phyloP scores from a whole-genome alignment of 1,284 basidiomycete species.

The Thecaphora thlaspeos region DNA sequence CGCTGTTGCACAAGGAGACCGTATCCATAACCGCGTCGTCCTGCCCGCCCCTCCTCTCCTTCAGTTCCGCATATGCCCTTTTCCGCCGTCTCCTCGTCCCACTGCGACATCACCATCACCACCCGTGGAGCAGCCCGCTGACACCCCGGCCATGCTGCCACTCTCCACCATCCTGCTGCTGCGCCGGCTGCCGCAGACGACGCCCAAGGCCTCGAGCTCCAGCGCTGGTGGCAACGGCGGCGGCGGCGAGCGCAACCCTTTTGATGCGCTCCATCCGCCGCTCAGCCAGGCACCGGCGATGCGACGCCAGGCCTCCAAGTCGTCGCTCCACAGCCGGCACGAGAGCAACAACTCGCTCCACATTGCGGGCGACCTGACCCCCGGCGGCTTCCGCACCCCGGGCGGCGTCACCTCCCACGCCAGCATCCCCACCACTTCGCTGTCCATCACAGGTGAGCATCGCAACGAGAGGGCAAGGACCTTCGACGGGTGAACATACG shows the following conservation, averaged over 20 bases:
- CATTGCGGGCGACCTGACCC: conserved; percentile 21
- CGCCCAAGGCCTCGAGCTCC: conserved; percentile 42
- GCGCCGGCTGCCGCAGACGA: conserved; percentile 20
- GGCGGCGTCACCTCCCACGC: conserved; percentile 47
- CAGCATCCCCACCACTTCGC: conserved; percentile 45
- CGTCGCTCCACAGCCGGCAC: conserved; percentile 32
- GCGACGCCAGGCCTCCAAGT: conserved; percentile 24
- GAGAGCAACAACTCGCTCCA: conserved; percentile 9
- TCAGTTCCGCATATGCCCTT: background rate
- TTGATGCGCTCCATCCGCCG: conserved; percentile 31
- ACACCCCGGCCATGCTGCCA: background rate
- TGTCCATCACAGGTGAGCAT: conserved; percentile 38
- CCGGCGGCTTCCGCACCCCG: conserved; percentile 44
- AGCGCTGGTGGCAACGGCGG: conserved; percentile 26
- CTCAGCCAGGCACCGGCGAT: conserved; percentile 12
- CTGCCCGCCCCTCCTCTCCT: background rate
- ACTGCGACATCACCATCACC: background rate
- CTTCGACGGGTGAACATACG: too few relatives aligned
- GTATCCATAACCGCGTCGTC: too few relatives aligned
- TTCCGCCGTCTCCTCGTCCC: conserved; percentile 3
- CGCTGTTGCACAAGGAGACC: too few relatives aligned
- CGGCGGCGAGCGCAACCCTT: conserved; percentile 47
- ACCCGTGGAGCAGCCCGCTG: too few relatives aligned
- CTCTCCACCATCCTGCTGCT: conserved; percentile 1
- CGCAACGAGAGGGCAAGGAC: too few relatives aligned